Percentiles rank a stretch among this genome's conserved stretches.
phyloP scores from a whole-genome alignment of 1,284 basidiomycete genomes.

The Ustilago tritici region DNA sequence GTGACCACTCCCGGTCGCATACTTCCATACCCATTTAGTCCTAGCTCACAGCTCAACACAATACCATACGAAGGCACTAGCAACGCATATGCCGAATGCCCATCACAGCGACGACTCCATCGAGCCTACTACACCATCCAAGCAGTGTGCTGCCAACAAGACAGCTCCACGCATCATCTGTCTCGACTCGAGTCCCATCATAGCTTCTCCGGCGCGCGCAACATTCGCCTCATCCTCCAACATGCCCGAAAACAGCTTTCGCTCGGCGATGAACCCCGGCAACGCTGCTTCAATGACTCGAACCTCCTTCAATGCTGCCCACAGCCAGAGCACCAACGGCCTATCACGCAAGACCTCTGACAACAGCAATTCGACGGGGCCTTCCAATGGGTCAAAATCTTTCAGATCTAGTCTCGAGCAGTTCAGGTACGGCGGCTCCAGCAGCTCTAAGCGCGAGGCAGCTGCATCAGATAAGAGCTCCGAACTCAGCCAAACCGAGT shows the following conservation, averaged over 20 bases:
- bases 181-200: slow-evolving; percentile 40
- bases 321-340: slow-evolving; percentile 13
- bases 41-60: not conserved
- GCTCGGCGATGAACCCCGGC: slow-evolving; percentile 37
- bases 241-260: slow-evolving; percentile 35
- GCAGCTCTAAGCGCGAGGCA: slow-evolving; percentile 9
- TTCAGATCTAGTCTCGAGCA: slow-evolving; percentile 43
- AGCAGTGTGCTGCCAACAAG: slow-evolving; percentile 9
- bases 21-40: not conserved
- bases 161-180: slow-evolving; percentile 34
- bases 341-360: slow-evolving; percentile 10
- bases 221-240: not conserved
- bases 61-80: not conserved
- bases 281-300: slow-evolving; percentile 34
- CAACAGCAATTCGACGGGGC: not conserved
- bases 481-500: slow-evolving; percentile 41
- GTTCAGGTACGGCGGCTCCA: slow-evolving; percentile 33
- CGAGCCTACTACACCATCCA: slow-evolving; percentile 41
- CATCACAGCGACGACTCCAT: slow-evolving; percentile 44
- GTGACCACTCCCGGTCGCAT: not conserved
- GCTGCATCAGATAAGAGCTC: slow-evolving; percentile 41
- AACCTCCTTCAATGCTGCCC: slow-evolving; percentile 20
- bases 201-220: slow-evolving; percentile 17
- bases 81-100: slow-evolving; percentile 32
- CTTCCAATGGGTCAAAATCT: not conserved